A percentile compares a stretch with the other conserved stretches of the same genome.
Conservation (phyloP, 163 green algal species). For the Prototheca wickerhamii region DNA sequence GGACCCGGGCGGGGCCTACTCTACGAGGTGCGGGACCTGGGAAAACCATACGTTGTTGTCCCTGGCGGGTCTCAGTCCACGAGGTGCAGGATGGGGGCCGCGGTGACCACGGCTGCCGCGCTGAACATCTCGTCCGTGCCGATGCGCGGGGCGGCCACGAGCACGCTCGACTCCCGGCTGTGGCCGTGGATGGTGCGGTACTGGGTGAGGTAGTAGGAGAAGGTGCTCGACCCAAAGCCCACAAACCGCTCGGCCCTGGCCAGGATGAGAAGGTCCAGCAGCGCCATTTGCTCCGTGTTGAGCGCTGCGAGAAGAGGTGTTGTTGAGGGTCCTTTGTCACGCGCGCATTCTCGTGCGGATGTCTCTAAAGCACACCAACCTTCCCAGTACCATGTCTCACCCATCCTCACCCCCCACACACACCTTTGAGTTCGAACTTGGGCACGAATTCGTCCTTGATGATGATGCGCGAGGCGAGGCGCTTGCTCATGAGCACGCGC, state of each 20-base stretch:
- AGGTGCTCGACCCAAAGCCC: conserved; percentile 60
- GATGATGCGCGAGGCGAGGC: conserved; percentile 22
- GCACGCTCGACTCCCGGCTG: conserved; percentile 25
- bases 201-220: conserved; percentile 52
- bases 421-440: conserved; percentile 16
- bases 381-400: background rate
- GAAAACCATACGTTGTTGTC: background rate
- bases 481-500: conserved; percentile 23
- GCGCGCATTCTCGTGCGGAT: background rate
- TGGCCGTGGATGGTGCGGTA: conserved; percentile 21
- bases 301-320: conserved; percentile 20
- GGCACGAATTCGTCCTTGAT: conserved; percentile 56
- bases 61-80: background rate
- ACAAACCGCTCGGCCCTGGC: conserved; percentile 47
- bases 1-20: too few species aligned
- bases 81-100: background rate
- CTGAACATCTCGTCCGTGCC: conserved; percentile 49
- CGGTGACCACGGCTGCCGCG: conserved; percentile 8
- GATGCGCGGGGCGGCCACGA: conserved; percentile 47
- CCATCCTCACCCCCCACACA: background rate
- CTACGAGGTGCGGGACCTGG: too few species aligned
- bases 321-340: background rate
- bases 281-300: conserved; percentile 63
- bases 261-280: conserved; percentile 65
- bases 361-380: background rate